phyloP scores from a whole-genome alignment of 1,284 basidiomycete species.

The Trichosporon asahii region DNA sequence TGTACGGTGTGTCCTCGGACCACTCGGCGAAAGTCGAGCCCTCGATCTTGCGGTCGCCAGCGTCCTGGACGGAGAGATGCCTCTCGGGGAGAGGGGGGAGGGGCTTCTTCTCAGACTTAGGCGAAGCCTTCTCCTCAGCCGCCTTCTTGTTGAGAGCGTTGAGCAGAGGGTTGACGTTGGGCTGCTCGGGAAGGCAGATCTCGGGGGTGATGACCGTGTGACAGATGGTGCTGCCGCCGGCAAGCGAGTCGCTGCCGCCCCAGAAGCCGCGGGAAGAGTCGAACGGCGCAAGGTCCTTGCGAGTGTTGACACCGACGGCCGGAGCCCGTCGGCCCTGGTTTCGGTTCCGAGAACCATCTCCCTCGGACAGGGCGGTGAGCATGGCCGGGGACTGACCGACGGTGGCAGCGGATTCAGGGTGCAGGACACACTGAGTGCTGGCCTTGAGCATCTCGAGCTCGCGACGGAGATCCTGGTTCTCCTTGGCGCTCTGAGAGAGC shows the following conservation, averaged over 20 bases:
- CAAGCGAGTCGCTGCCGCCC: slow-evolving; percentile 57
- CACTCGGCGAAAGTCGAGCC: slow-evolving; percentile 60
- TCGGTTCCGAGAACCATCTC: slow-evolving; percentile 11
- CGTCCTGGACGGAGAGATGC: slow-evolving; percentile 28
- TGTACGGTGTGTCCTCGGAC: slow-evolving; percentile 70
- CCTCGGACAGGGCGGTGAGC: slow-evolving; percentile 39
- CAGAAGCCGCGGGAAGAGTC: slow-evolving; percentile 62
- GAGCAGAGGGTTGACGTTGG: slow-evolving; percentile 75
- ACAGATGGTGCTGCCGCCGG: slow-evolving; percentile 70
- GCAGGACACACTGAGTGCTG: slow-evolving; percentile 52
- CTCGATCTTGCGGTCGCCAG: slow-evolving; percentile 55
- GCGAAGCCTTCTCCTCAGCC: slow-evolving; percentile 7
- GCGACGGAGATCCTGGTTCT: slow-evolving; percentile 77
- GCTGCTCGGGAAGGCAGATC: slow-evolving; percentile 48
- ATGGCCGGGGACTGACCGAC: slow-evolving; percentile 43
- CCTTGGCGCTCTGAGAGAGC: slow-evolving; percentile 69
- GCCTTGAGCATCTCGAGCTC: slow-evolving; percentile 82
- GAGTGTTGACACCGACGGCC: slow-evolving; percentile 60
- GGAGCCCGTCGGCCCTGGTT: slow-evolving; percentile 12
- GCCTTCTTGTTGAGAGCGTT: slow-evolving; percentile 50
- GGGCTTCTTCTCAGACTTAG: slow-evolving; percentile 4
- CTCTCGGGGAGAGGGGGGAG: background rate
- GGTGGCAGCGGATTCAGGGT: slow-evolving; percentile 44
- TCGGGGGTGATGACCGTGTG: slow-evolving; percentile 77
- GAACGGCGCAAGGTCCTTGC: slow-evolving; percentile 65